A percentile compares a stretch with the other conserved stretches of the same genome.
Conservation (phyloP, 345 rosid species). For the Firmiana major region DNA sequence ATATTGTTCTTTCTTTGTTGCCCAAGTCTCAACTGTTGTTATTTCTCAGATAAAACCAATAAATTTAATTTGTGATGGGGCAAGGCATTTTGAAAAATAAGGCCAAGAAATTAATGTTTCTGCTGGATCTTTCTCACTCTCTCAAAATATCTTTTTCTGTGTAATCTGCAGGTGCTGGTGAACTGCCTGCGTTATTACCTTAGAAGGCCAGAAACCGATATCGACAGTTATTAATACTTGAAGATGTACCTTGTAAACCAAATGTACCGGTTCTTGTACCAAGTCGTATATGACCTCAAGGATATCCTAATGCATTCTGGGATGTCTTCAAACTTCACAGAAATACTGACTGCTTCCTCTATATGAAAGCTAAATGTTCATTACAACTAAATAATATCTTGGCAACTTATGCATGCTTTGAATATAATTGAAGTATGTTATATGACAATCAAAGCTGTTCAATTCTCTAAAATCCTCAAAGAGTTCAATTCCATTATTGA, state of each 20-base stretch:
- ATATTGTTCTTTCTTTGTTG: background rate
- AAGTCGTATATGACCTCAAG: slow-evolving; percentile 5
- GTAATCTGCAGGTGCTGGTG: slow-evolving; percentile 54
- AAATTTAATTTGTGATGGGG: background rate
- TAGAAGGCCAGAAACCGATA: slow-evolving; percentile 87
- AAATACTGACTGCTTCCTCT: background rate
- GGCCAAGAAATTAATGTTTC: background rate
- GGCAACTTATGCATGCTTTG: too few species aligned
- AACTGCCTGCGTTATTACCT: slow-evolving; percentile 88
- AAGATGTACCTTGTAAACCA: slow-evolving; percentile 20
- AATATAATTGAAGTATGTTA: too few species aligned
- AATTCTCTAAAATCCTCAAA: too few species aligned
- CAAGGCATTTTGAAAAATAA: background rate
- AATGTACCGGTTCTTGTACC: slow-evolving; percentile 13
- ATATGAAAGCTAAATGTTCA: background rate
- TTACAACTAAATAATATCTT: background rate
- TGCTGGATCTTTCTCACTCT: background rate
- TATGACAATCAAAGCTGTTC: too few species aligned
- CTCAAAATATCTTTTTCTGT: background rate
- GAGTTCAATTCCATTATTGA: too few species aligned
- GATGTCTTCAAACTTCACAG: background rate
- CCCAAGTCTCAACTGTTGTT: background rate
- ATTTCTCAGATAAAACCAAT: background rate
- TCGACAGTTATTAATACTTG: slow-evolving; percentile 59
- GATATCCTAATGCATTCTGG: background rate